Base-by-base conservation (phyloP, 495 filamentous ascomycete species). In the Penicillium turbatum region DNA sequence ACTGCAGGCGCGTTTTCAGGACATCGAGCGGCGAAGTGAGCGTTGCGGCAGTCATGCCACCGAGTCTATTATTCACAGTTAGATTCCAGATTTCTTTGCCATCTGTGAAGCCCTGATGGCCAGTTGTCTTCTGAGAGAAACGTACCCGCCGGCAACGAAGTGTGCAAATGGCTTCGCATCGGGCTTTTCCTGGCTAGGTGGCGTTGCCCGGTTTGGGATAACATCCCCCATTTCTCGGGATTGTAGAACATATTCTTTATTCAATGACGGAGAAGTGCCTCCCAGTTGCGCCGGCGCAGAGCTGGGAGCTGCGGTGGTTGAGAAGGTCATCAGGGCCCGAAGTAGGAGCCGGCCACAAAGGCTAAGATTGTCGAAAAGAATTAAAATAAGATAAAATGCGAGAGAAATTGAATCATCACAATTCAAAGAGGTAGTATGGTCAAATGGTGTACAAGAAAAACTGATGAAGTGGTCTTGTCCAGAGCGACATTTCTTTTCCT, bases 21-120 rank as follows among this genome's bases (percentile, higher is more conserved):
- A 96, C 91, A 64, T 96, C 90, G 41, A 96, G 82, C 6, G 90
- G 90, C 4, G 87, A 88, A 0, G 90, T 96, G 9, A 95, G 71
- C n/a, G 86, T 82, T 5, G 90, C 86, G 11, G 90, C 81, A 15
- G 88, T 89, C 87, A 95, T 92, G 52, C 91, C 91, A 55, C 91
- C 91, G 17, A 89, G 71, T 16, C 90, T 95, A 43, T 17, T 47
- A 19, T 15, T 26, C 24, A 6, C 11, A 8, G 10, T 50, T 39
- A 50, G 48, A 19, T 29, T 15, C 0, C 1, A n/a, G 12, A 24
- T 24, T 4, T 45, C 42, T 8, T 2, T 31, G 27, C 19, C 6
- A 15, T 40, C 16, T 3, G 13, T 51, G 35, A 21, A 12, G n/a
- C 27, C 2, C 29, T 17, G 36, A 29, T 29, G 24, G 30, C 32